Conservation (phyloP, 1,284 basidiomycete species). For the Puccinia triticina region DNA sequence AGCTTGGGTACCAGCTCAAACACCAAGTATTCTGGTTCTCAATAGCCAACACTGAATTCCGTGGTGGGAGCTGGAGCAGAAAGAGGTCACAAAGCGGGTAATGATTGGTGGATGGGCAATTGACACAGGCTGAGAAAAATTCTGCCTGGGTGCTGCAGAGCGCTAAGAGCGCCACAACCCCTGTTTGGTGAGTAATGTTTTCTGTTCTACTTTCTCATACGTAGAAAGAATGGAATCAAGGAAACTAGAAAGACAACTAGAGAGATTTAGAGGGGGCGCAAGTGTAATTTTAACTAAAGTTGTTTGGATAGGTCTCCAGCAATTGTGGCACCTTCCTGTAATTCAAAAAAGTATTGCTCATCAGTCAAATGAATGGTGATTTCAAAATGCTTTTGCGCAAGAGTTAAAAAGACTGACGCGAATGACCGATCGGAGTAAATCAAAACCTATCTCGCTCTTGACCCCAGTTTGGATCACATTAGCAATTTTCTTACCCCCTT, state of each 20-base stretch:
- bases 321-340: constrained; percentile 38
- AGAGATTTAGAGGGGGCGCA: not conserved
- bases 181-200: no score
- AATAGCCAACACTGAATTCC: no score
- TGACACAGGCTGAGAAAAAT: no score
- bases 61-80: no score
- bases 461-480: constrained; percentile 48
- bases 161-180: no score
- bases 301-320: constrained; percentile 33
- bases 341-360: constrained; percentile 2
- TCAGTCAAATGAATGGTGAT: not conserved
- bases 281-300: not conserved
- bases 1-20: no score
- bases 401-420: constrained; percentile 22
- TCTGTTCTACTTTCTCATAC: not conserved
- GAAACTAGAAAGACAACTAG: not conserved
- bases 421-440: constrained; percentile 40
- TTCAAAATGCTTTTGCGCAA: not conserved
- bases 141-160: no score
- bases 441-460: constrained; percentile 49
- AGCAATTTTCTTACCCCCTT: constrained; percentile 40
- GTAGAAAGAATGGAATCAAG: not conserved
- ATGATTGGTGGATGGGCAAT: no score
- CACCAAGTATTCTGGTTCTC: no score
- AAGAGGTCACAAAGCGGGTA: no score